Percentiles rank a stretch among this genome's conserved stretches.
phyloP scores from a whole-genome alignment of 768 basidiomycete genomes.

The Suillus bovinus region DNA sequence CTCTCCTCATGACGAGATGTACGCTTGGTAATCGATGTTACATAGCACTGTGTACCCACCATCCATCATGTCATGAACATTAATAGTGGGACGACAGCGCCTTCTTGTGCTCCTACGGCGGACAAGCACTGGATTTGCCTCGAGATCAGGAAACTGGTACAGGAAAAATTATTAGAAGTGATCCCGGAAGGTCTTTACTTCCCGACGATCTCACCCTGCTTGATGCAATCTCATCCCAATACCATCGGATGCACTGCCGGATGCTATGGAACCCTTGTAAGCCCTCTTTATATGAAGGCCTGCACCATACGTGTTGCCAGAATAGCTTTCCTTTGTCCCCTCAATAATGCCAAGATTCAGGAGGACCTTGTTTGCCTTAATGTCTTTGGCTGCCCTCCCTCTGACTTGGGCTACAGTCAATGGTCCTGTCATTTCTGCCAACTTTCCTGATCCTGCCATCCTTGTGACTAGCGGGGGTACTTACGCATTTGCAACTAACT shows the following conservation, averaged over 20 bases:
- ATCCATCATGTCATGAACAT: background rate
- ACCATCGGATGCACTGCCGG: background rate
- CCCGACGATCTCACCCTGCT: background rate
- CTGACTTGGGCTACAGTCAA: conserved; percentile 8
- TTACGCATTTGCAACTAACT: conserved; percentile 24
- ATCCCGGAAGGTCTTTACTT: background rate
- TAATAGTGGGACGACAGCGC: background rate
- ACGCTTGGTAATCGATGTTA: background rate
- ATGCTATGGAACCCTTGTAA: background rate
- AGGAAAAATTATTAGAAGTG: background rate
- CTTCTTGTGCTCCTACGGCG: background rate
- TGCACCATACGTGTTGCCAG: background rate
- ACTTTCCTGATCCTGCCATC: conserved; percentile 26
- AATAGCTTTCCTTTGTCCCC: background rate
- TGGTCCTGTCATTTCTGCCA: conserved; percentile 21
- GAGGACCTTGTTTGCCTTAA: background rate
- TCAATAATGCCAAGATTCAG: background rate
- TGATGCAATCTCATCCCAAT: background rate
- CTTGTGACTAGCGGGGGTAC: conserved; percentile 12
- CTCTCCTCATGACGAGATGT: background rate
- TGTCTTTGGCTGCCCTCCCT: background rate
- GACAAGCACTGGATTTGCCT: background rate
- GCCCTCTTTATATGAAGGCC: background rate
- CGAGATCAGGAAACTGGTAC: background rate
- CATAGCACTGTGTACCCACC: background rate